Conservation (phyloP, 208 protist genomes). For the Crithidia expoeki region DNA sequence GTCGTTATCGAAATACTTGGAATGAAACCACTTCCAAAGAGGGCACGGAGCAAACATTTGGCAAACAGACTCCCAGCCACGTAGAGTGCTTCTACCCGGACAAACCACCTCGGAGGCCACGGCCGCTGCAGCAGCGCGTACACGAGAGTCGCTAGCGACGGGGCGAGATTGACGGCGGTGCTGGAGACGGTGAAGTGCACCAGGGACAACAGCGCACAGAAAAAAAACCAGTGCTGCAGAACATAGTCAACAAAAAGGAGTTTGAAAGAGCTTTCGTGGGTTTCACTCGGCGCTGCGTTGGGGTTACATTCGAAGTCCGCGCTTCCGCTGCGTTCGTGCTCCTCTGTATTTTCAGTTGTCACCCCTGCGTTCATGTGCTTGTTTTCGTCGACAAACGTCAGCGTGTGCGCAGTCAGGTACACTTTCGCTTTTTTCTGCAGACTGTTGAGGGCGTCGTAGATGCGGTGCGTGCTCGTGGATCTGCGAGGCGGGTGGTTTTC, state of each 20-base stretch:
- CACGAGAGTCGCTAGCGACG: constrained; percentile 35
- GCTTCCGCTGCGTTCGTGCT: not conserved
- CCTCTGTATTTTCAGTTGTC: not conserved
- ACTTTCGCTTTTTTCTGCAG: constrained; percentile 1
- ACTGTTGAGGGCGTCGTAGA: not conserved
- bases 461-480: not conserved
- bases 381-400: not conserved
- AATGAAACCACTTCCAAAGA: not conserved
- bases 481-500: not conserved
- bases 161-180: constrained; percentile 41
- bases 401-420: constrained; percentile 6
- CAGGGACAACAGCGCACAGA: constrained; percentile 42
- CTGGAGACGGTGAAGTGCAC: constrained; percentile 50
- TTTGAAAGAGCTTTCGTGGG: not conserved
- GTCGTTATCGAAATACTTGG: not conserved
- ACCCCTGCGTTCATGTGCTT: not conserved
- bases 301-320: not conserved
- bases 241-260: constrained; percentile 19
- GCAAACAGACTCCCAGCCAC: constrained; percentile 30
- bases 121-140: constrained; percentile 46
- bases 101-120: constrained; percentile 42
- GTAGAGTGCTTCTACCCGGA: constrained; percentile 23
- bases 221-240: constrained; percentile 28
- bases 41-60: constrained; percentile 34
- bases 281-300: not conserved